These are phyloP conservation scores for Yarrowia porcina DNA, from an alignment of 805 yeast species.

Conservation along the genomic window DNA sequence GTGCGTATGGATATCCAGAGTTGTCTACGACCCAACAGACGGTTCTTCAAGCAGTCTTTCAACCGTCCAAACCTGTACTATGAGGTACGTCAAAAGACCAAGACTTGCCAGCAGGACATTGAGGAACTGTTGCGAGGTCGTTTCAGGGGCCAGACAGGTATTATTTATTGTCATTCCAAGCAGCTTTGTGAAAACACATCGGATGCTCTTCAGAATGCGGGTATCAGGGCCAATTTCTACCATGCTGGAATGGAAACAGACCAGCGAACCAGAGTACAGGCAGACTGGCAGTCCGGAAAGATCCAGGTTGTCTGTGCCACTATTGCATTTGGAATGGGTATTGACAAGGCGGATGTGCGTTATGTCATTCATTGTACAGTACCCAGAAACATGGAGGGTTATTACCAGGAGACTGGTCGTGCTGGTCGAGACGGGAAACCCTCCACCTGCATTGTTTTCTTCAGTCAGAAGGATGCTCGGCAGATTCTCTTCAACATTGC, in stretches of 20 bases:
- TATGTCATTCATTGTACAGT: constrained; percentile 84
- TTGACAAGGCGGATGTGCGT: constrained; percentile 93
- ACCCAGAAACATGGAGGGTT: constrained; percentile 90
- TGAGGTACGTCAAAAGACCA: constrained; percentile 55
- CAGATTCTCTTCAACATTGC: constrained; percentile 72
- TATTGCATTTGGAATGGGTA: constrained; percentile 98
- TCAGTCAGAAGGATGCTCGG: constrained; percentile 75
- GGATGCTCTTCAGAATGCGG: constrained; percentile 52
- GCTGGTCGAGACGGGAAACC: constrained; percentile 93
- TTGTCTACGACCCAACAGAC: constrained; percentile 58
- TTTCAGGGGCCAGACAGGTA: constrained; percentile 67
- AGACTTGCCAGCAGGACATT: constrained; percentile 57
- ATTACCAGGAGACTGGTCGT: constrained; percentile 97
- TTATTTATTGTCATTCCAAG: constrained; percentile 90
- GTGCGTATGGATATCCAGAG: constrained; percentile 83
- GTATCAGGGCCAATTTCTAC: constrained; percentile 70
- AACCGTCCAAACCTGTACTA: constrained; percentile 83
- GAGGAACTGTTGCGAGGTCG: constrained; percentile 50
- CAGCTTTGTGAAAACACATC: constrained; percentile 83
- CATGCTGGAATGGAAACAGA: constrained; percentile 94
- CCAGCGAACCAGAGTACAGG: constrained; percentile 68
- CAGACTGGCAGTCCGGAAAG: constrained; percentile 71
- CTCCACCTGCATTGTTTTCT: constrained; percentile 81
- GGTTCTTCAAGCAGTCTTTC: constrained; percentile 81
- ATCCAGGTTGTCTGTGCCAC: constrained; percentile 90